Percentiles rank a stretch among this genome's conserved stretches.
These are phyloP conservation scores for Debaryomyces maramus DNA, from an alignment of 805 yeast species.

Conservation along the genomic window DNA sequence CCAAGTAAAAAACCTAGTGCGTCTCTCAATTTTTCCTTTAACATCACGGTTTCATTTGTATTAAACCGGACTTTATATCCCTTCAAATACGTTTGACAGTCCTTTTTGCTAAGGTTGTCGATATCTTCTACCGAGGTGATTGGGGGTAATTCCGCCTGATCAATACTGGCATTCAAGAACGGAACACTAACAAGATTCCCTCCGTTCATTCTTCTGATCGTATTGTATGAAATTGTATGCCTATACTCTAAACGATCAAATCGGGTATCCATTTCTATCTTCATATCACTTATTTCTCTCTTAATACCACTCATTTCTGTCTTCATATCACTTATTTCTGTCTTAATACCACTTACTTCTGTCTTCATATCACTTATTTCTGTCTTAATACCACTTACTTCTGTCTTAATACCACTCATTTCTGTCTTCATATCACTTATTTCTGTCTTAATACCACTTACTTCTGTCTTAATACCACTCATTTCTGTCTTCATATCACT, in stretches of 20 bases:
- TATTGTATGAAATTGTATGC: neutral
- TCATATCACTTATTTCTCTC: neutral
- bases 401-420: too few relatives aligned
- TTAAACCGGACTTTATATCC: conserved; percentile 2
- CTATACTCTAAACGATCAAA: neutral
- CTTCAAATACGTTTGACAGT: neutral
- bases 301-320: neutral
- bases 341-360: neutral
- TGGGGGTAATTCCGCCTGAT: neutral
- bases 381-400: too few relatives aligned
- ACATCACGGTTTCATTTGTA: neutral
- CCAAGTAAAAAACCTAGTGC: neutral
- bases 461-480: neutral
- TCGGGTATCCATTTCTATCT: neutral
- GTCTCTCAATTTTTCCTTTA: conserved; percentile 3
- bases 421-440: too few relatives aligned
- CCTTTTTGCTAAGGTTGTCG: neutral
- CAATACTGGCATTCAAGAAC: neutral
- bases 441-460: too few relatives aligned
- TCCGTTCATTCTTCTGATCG: neutral
- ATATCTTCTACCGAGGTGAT: conserved; percentile 1
- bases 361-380: too few relatives aligned
- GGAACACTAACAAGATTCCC: neutral
- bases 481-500: neutral
- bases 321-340: neutral